Evolutionary conservation across 2,329 filamentous ascomycete species (phyloP), one percentile per base, ranked within the genome.

Genomic region (Fusarium annulatum): DNA sequence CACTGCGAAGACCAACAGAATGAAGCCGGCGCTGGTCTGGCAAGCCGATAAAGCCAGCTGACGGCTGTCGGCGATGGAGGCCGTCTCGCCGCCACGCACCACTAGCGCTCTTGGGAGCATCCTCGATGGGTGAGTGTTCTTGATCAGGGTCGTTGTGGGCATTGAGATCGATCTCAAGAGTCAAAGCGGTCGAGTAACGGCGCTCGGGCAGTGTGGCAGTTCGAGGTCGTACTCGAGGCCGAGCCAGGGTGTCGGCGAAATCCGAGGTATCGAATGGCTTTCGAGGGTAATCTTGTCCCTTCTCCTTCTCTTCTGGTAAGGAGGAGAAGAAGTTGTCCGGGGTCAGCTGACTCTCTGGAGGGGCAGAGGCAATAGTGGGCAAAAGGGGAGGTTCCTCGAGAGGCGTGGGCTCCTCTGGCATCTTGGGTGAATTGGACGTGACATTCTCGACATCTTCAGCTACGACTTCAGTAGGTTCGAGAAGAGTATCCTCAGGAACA

Each of bases 1-100:
- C 77, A 48, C 71, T 75, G 42, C 77, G 77, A 33, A 79, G 74
- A 28, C 77, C 77, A 45, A 79, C 65, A 45, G 73, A 76, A 34
- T 75, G 67, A n/a, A 78, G 67, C 3, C 75, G 67, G 10, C 72
- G 70, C 58, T 72, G 76, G 36, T 79, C 77, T 30, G 69, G 72
- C 18, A 79, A 57, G 21, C 77, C 77, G 43, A 79, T 48, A n/a
- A 73, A 72, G 6, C 77, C 77, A 26, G 77, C 76, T 5, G 77
- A 79, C 18, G 78, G 69, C 33, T 73, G 72, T 21, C 78, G 76
- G 55, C 69, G 70, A 61, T 78, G 74, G 30, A 62, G 38, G 9
- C 65, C 55, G 18, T 67, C 53, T n/a, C 48, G 57, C 28, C 52
- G 42, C 53, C 64, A 66, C n/a, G 59, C 34, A 18, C 73, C 64